Conservation (phyloP, 2,329 filamentous ascomycete species). For the Mycosphaerelloides madeirae region DNA sequence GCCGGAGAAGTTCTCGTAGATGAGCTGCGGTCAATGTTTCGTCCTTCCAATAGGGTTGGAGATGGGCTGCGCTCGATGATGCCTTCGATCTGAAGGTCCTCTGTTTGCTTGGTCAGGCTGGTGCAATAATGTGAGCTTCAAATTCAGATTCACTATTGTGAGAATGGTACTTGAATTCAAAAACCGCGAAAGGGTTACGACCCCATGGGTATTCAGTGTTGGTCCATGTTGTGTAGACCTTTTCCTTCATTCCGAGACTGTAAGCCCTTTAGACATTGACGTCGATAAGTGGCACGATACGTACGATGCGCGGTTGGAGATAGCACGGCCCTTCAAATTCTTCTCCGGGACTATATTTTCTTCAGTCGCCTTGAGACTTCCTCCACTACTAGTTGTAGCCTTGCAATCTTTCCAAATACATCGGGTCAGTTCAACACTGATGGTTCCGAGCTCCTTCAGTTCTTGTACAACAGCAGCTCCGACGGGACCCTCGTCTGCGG, state of each 20-base stretch:
- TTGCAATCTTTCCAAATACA: too few species aligned
- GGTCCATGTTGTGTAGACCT: neutral
- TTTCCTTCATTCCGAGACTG: conserved; percentile 11
- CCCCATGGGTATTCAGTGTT: conserved; percentile 17
- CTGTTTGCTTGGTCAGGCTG: conserved; percentile 11
- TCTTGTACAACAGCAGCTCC: neutral
- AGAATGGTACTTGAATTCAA: conserved; percentile 26
- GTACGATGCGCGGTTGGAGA: conserved; percentile 23
- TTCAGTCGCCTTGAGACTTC: neutral
- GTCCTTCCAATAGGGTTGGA: conserved; percentile 24
- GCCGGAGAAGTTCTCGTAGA: conserved; percentile 20
- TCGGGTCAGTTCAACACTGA: conserved; percentile 9
- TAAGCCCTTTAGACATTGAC: neutral
- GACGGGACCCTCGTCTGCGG: conserved; percentile 10
- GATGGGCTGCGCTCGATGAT: conserved; percentile 25
- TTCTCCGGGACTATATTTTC: conserved; percentile 20
- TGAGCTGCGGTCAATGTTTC: conserved; percentile 22
- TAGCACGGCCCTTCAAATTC: conserved; percentile 25
- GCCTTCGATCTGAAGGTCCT: conserved; percentile 27
- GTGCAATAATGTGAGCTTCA: neutral
- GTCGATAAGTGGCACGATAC: conserved; percentile 1
- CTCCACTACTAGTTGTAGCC: too few species aligned
- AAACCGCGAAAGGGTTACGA: conserved; percentile 15
- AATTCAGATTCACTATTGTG: conserved; percentile 20
- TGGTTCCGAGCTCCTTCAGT: conserved; percentile 15